Percentiles rank a stretch among this genome's conserved stretches.
These are phyloP conservation scores for Candolleomyces eurysporus DNA, from an alignment of 768 basidiomycete species.

Conservation along the genomic window DNA sequence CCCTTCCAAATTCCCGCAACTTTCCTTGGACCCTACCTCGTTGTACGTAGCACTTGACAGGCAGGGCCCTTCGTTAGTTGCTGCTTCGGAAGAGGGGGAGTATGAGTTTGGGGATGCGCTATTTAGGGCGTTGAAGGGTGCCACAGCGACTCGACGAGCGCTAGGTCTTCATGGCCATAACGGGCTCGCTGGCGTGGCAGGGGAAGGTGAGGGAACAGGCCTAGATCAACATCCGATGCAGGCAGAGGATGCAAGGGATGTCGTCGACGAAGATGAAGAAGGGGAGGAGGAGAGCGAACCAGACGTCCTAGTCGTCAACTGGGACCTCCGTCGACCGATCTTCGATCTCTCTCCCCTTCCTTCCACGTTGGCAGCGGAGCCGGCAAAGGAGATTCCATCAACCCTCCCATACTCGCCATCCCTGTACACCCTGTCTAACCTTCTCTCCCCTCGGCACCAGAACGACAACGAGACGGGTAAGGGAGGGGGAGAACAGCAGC, in stretches of 20 bases:
- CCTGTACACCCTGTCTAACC: conserved; percentile 49
- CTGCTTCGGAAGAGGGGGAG: not conserved
- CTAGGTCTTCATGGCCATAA: no score
- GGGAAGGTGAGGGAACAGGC: no score
- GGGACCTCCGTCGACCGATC: conserved; percentile 48
- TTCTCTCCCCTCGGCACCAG: conserved; percentile 28
- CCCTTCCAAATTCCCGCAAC: conserved; percentile 16
- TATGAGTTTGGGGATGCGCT: not conserved
- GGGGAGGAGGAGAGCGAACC: conserved; percentile 55
- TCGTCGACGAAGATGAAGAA: conserved; percentile 51
- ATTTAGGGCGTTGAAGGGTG: not conserved
- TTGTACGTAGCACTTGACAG: conserved; percentile 14
- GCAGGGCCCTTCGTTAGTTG: not conserved
- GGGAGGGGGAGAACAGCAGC: no score
- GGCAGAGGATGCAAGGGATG: conserved; percentile 45
- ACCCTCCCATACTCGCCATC: conserved; percentile 45
- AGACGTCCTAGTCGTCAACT: conserved; percentile 57
- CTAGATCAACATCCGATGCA: not conserved
- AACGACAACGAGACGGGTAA: no score
- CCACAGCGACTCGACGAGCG: not conserved
- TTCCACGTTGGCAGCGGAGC: conserved; percentile 44
- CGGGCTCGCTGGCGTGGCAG: no score
- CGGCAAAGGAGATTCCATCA: not conserved
- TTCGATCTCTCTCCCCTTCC: conserved; percentile 22
- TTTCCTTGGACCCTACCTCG: conserved; percentile 17